Evolutionary conservation across 345 rosid species (phyloP).

Genomic region (Ceriops decandra): DNA sequence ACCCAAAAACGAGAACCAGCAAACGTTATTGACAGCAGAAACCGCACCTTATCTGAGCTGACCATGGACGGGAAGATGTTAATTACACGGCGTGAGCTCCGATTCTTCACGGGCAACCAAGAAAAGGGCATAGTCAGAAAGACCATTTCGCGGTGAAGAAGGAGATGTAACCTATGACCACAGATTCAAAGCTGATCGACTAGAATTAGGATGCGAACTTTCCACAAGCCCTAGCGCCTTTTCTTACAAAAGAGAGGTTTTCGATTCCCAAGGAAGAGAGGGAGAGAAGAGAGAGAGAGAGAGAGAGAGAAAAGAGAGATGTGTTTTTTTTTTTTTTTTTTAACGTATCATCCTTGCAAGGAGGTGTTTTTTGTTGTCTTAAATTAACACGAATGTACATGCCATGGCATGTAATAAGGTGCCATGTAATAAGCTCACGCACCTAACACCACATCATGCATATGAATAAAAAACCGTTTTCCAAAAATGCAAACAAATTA

Average conservation of each 20-base stretch:
- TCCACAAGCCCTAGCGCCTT: conserved; percentile 46
- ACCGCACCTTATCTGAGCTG: conserved; percentile 22
- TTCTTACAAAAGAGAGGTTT: conserved; percentile 19
- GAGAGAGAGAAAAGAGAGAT: background rate
- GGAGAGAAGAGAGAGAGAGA: conserved; percentile 25
- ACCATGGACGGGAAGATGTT: conserved; percentile 20
- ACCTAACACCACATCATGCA: conserved; percentile 1
- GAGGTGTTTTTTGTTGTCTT: conserved; percentile 36
- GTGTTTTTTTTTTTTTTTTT: conserved; percentile 7
- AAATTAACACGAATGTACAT: conserved; percentile 35
- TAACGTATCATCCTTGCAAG: conserved; percentile 42
- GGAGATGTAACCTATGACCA: background rate
- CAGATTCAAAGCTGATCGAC: conserved; percentile 38
- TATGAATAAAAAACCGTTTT: too few species aligned
- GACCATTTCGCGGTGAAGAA: conserved; percentile 25
- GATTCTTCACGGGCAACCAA: conserved; percentile 43
- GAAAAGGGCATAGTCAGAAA: conserved; percentile 34
- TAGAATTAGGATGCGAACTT: conserved; percentile 56
- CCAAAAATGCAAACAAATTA: too few species aligned
- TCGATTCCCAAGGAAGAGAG: conserved; percentile 37
- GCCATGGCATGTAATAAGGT: conserved; percentile 46
- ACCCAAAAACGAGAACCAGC: background rate
- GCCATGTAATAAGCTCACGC: conserved; percentile 37
- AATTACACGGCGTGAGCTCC: conserved; percentile 15
- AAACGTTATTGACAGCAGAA: conserved; percentile 16